A percentile compares a stretch with the other conserved stretches of the same genome.
These are phyloP conservation scores for Pisolithus thermaeus DNA, from an alignment of 1,284 basidiomycete species.

Conservation along the genomic window DNA sequence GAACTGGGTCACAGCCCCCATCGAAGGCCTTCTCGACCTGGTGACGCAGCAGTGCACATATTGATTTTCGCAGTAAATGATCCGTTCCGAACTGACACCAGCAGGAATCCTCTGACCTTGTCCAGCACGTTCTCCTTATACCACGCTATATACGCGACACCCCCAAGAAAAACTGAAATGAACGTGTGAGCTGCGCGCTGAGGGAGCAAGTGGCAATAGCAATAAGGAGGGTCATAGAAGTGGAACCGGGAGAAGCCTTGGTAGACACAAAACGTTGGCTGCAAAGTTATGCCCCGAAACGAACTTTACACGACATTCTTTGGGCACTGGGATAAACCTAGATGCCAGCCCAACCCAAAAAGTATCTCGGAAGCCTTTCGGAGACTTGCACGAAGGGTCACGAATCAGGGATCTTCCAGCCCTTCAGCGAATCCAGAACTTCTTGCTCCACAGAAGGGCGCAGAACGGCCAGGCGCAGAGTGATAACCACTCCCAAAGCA, in stretches of 20 bases:
- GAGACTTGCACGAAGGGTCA: neutral
- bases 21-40: constrained; percentile 63
- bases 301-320: too few relatives aligned
- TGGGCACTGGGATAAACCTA: too few relatives aligned
- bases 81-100: constrained; percentile 8
- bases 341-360: too few relatives aligned
- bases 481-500: constrained; percentile 1
- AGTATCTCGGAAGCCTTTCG: too few relatives aligned
- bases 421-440: neutral
- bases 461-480: neutral
- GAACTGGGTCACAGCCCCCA: constrained; percentile 69
- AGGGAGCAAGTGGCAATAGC: neutral
- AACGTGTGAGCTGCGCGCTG: constrained; percentile 1
- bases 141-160: constrained; percentile 68
- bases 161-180: constrained; percentile 56
- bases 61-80: constrained; percentile 1
- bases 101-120: constrained; percentile 43
- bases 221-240: neutral
- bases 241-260: neutral
- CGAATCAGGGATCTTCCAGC: neutral
- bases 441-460: neutral
- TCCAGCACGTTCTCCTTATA: constrained; percentile 78
- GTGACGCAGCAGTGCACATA: constrained; percentile 7
- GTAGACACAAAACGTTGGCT: neutral
- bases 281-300: neutral